Percentiles rank a stretch among this genome's conserved stretches.
Conservation (phyloP, 306 rosid species). For the Prunus mira region DNA sequence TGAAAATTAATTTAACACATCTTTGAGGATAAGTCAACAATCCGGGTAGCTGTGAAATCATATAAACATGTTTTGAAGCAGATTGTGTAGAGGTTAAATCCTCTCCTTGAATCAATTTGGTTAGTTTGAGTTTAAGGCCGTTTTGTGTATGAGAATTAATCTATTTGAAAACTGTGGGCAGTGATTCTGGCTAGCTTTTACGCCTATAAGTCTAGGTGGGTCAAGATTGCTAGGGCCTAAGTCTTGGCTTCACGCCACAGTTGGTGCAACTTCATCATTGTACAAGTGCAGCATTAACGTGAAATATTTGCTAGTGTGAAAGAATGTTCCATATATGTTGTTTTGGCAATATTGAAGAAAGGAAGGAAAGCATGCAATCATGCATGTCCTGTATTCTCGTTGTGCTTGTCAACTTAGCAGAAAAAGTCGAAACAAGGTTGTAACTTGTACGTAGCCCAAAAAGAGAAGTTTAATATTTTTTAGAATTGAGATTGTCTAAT, state of each 20-base stretch:
- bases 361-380: not conserved
- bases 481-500: not conserved
- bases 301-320: not conserved
- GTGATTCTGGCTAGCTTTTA: too few relatives aligned
- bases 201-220: not conserved
- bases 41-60: not conserved
- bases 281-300: constrained; percentile 1
- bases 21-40: not conserved
- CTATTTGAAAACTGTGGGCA: too few relatives aligned
- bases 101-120: not conserved
- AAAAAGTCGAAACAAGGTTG: not conserved
- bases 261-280: not conserved
- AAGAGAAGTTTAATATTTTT: not conserved
- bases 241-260: constrained; percentile 8
- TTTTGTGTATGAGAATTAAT: too few relatives aligned
- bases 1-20: not conserved
- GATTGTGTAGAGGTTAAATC: not conserved
- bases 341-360: not conserved
- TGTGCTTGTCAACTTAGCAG: not conserved
- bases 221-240: not conserved
- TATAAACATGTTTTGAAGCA: not conserved
- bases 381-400: not conserved
- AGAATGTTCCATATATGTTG: constrained; percentile 13
- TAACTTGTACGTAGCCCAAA: not conserved
- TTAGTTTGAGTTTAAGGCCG: not conserved